Percentiles rank a stretch among this genome's conserved stretches.
Evolutionary conservation across 2,329 filamentous ascomycete species (phyloP).

Genomic region (Fusarium sp.): DNA sequence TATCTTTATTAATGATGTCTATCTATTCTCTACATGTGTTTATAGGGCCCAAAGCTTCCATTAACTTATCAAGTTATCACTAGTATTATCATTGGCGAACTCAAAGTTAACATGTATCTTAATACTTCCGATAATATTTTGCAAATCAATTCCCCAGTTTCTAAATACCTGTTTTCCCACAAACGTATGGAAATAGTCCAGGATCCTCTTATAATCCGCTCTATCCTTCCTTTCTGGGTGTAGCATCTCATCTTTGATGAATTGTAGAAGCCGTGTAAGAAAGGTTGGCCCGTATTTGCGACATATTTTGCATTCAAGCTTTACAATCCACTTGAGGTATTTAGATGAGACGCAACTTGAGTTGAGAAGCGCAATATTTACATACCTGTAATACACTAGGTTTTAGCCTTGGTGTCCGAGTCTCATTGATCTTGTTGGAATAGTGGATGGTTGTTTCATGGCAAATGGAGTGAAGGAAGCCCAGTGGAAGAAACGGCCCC

Average conservation of each 20-base stretch:
- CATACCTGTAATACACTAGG: background rate
- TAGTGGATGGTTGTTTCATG: background rate
- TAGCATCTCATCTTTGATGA: background rate
- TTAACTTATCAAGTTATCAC: background rate
- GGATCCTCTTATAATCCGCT: background rate
- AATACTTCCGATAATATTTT: background rate
- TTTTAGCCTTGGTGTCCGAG: background rate
- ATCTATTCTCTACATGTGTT: background rate
- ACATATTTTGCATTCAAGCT: fast-evolving
- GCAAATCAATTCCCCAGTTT: background rate
- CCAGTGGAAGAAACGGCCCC: background rate
- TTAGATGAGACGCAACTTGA: background rate
- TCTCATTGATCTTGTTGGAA: background rate
- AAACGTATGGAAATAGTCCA: background rate
- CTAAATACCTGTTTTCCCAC: fast-evolving
- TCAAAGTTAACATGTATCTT: fast-evolving
- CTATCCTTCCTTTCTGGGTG: background rate
- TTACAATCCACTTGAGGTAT: background rate
- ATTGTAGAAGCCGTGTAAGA: fast-evolving
- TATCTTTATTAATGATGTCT: background rate
- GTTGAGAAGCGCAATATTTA: fast-evolving
- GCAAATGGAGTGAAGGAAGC: background rate
- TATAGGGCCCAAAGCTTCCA: too few relatives aligned
- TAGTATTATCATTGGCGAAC: background rate
- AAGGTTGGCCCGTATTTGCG: background rate